These are phyloP conservation scores for Hordeum pubiflorum DNA, from an alignment of 202 grass and related monocot species.

Conservation along the genomic window DNA sequence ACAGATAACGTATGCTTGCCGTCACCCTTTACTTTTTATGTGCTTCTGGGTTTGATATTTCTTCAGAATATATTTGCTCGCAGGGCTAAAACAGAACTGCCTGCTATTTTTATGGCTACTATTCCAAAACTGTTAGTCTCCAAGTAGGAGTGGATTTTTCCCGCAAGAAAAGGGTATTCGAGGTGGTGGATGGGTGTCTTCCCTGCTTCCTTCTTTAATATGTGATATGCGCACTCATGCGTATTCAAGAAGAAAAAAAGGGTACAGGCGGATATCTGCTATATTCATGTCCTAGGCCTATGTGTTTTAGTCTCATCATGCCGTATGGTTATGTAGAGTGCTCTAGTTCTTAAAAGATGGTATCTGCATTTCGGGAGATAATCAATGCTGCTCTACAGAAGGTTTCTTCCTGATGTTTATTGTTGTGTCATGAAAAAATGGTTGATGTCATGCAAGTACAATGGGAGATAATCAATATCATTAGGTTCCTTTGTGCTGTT, in stretches of 20 bases:
- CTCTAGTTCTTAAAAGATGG: background rate
- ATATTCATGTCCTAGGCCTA: constrained; percentile 6
- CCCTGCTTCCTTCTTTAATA: too few relatives aligned
- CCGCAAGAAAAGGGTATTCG: background rate
- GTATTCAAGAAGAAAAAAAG: background rate
- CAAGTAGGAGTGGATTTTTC: constrained; percentile 5
- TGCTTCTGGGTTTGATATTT: background rate
- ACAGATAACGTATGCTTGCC: constrained; percentile 35
- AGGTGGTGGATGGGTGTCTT: too few relatives aligned
- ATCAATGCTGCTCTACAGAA: background rate
- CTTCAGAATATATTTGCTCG: constrained; percentile 4
- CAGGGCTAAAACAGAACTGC: background rate
- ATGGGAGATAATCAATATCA: background rate
- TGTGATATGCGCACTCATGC: too few relatives aligned
- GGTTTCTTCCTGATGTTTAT: background rate
- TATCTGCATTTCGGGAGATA: background rate
- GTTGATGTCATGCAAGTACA: background rate
- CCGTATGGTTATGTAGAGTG: background rate
- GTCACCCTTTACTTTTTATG: background rate
- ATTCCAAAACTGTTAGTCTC: background rate
- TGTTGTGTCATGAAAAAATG: background rate
- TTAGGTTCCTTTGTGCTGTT: background rate
- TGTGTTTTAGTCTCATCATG: constrained; percentile 6
- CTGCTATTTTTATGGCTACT: background rate
- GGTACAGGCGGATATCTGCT: background rate